Evolutionary conservation across 768 basidiomycete species (phyloP).

Genomic region (Panellus pusillus): DNA sequence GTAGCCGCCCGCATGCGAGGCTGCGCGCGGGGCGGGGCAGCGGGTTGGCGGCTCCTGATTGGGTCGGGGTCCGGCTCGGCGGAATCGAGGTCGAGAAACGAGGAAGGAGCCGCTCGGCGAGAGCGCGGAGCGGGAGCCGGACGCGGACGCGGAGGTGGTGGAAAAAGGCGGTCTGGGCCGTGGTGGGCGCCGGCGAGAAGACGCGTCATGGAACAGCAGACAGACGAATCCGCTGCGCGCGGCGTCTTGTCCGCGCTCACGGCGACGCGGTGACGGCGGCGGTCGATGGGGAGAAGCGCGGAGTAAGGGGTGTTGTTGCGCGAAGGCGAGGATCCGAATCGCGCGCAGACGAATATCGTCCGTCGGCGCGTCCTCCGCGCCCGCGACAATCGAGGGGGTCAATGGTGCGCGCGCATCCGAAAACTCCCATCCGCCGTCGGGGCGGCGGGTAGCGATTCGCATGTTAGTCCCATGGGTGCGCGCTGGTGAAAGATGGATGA

Average conservation of each 20-base stretch:
- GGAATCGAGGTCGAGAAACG: slow-evolving; percentile 8
- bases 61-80: slow-evolving; percentile 4
- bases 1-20: neutral
- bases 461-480: slow-evolving; percentile 55
- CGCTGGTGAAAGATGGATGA: slow-evolving; percentile 37
- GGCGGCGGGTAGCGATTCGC: slow-evolving; percentile 54
- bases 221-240: slow-evolving; percentile 1
- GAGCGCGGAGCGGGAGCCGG: slow-evolving; percentile 4
- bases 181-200: slow-evolving; percentile 10
- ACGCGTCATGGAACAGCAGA: neutral
- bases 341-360: slow-evolving; percentile 7
- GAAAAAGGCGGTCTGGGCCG: neutral
- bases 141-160: neutral
- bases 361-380: slow-evolving; percentile 4
- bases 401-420: slow-evolving; percentile 41
- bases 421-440: slow-evolving; percentile 60
- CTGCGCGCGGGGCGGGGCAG: neutral
- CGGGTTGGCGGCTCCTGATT: neutral
- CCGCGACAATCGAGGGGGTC: slow-evolving; percentile 29
- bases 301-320: slow-evolving; percentile 2
- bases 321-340: neutral
- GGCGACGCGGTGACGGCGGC: slow-evolving; percentile 4
- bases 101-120: slow-evolving; percentile 13
- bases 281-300: slow-evolving; percentile 5
- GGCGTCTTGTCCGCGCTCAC: slow-evolving; percentile 15